Percentiles rank a stretch among this genome's conserved stretches.
These are phyloP conservation scores for Hyaloscypha variabilis DNA, from an alignment of 495 filamentous ascomycete genomes.

Conservation along the genomic window DNA sequence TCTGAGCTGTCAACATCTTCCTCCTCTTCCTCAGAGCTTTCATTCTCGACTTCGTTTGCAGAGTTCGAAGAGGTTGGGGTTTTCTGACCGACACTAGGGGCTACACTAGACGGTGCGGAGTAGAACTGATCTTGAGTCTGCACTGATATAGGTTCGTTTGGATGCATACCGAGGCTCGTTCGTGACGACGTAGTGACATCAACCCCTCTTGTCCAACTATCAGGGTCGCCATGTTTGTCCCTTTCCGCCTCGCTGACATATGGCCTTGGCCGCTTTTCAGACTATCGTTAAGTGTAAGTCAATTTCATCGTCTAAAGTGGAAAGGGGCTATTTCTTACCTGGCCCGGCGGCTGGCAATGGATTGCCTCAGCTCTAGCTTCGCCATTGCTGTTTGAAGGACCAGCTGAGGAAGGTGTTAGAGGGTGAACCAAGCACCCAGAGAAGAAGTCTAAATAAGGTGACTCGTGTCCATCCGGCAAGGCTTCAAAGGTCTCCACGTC, in stretches of 20 bases:
- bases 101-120: not conserved
- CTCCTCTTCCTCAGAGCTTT: not conserved
- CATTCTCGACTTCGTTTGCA: not conserved
- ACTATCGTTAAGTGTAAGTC: not conserved
- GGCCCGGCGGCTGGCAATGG: not conserved
- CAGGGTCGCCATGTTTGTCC: not conserved
- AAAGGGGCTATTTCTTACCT: not conserved
- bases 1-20: slow-evolving; percentile 1
- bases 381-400: slow-evolving; percentile 5
- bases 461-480: slow-evolving; percentile 6
- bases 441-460: slow-evolving; percentile 11
- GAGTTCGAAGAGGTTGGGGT: not conserved
- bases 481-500: not conserved
- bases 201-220: not conserved
- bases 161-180: slow-evolving; percentile 6
- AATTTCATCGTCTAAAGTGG: not conserved
- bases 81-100: not conserved
- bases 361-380: not conserved
- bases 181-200: not conserved
- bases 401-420: slow-evolving; percentile 4
- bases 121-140: not conserved
- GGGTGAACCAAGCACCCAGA: slow-evolving; percentile 18
- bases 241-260: not conserved
- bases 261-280: not conserved
- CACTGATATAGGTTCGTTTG: slow-evolving; percentile 4